A percentile compares a stretch with the other conserved stretches of the same genome.
Evolutionary conservation across 306 rosid species (phyloP).

Genomic region (Sicyos baderoa): DNA sequence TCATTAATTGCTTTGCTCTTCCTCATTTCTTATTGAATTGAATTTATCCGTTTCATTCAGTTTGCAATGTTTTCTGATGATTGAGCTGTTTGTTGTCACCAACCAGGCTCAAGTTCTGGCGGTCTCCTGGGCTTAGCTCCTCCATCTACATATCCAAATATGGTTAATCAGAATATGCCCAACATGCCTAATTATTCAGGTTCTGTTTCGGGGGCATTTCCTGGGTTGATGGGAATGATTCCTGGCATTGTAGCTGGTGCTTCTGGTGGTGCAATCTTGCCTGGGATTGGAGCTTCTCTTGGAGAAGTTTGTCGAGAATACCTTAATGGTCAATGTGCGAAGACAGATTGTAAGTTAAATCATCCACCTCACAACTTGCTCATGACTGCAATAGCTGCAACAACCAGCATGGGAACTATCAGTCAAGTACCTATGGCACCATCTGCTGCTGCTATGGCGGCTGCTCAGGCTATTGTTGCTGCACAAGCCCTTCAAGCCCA

Average conservation of each 20-base stretch:
- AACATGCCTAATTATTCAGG: constrained; percentile 98
- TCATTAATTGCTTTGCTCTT: not conserved
- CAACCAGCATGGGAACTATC: constrained; percentile 80
- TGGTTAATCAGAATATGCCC: constrained; percentile 95
- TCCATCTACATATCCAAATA: constrained; percentile 62
- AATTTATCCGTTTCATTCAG: not conserved
- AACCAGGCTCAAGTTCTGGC: constrained; percentile 60
- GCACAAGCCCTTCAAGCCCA: constrained; percentile 99
- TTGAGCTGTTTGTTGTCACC: not conserved
- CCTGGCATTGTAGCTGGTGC: constrained; percentile 89
- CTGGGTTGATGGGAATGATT: constrained; percentile 94
- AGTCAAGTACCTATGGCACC: constrained; percentile 99
- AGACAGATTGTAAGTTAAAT: constrained; percentile 80
- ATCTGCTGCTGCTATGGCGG: constrained; percentile 99
- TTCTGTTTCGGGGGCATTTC: constrained; percentile 95
- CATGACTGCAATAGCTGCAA: constrained; percentile 94
- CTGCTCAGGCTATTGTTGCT: constrained; percentile 99
- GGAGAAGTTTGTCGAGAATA: constrained; percentile 96
- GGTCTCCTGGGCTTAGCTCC: constrained; percentile 86
- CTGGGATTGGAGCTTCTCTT: constrained; percentile 89
- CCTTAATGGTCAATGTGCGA: constrained; percentile 89
- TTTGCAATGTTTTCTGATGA: not conserved
- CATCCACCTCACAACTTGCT: constrained; percentile 94
- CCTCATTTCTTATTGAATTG: not conserved
- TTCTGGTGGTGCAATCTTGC: constrained; percentile 92